phyloP scores from a whole-genome alignment of 768 basidiomycete genomes.

The Tricholoma matsutake region DNA sequence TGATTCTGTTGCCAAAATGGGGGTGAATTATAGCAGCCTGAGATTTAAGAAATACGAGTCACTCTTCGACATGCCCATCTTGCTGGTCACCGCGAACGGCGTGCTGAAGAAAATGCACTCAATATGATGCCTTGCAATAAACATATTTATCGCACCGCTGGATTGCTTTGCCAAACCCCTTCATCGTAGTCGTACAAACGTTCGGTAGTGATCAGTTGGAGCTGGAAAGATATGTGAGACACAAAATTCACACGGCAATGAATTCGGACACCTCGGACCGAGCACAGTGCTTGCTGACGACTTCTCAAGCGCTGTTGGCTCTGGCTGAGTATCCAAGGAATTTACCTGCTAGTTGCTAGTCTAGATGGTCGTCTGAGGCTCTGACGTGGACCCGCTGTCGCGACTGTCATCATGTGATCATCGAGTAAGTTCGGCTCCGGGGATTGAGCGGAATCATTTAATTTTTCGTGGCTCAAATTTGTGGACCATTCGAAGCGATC shows the following conservation, averaged over 20 bases:
- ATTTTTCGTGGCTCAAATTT: too few species aligned
- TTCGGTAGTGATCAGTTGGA: background rate
- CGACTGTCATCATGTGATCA: background rate
- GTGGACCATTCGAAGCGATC: too few species aligned
- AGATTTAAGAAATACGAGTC: constrained; percentile 12
- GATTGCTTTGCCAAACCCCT: constrained; percentile 77
- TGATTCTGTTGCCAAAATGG: constrained; percentile 47
- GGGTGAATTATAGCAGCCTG: background rate
- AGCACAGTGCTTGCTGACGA: background rate
- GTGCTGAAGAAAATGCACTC: constrained; percentile 51
- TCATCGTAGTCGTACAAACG: constrained; percentile 48
- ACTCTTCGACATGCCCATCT: constrained; percentile 95
- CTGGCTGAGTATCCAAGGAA: background rate
- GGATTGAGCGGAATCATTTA: too few species aligned
- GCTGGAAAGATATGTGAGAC: background rate
- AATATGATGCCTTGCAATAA: background rate
- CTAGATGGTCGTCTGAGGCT: too few species aligned
- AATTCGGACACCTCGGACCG: background rate
- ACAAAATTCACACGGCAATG: background rate
- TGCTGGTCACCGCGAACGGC: constrained; percentile 84
- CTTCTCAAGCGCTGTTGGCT: background rate
- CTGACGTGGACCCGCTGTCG: too few species aligned
- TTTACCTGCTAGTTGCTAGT: background rate
- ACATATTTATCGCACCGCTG: constrained; percentile 50
- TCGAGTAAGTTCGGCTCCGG: background rate